Conservation (phyloP, 805 yeast species). For the Metschnikowia kofuensis region DNA sequence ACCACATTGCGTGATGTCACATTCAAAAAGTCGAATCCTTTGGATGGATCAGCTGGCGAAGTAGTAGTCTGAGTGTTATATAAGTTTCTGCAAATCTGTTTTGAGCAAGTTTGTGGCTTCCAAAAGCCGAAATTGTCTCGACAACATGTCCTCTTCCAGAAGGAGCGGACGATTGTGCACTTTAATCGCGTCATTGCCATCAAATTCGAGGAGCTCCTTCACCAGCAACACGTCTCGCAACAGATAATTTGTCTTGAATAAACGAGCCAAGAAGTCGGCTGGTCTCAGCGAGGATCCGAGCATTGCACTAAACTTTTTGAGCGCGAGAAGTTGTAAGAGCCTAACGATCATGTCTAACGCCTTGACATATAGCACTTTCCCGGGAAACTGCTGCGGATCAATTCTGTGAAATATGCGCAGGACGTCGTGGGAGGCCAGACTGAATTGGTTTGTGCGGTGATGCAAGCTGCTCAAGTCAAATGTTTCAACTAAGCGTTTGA, state of each 20-base stretch:
- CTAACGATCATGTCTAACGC: slow-evolving; percentile 16
- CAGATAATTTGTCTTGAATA: slow-evolving; percentile 9
- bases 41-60: no score
- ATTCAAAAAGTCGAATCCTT: no score
- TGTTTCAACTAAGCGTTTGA: slow-evolving; percentile 6
- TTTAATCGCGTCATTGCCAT: background rate
- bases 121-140: slow-evolving; percentile 8
- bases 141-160: slow-evolving; percentile 4
- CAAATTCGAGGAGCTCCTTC: slow-evolving; percentile 6
- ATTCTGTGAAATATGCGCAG: slow-evolving; percentile 8
- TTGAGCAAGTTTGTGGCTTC: slow-evolving; percentile 11
- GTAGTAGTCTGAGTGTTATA: background rate
- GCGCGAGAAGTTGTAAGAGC: slow-evolving; percentile 13
- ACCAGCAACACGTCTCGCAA: slow-evolving; percentile 10
- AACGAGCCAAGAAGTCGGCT: background rate
- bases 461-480: slow-evolving; percentile 11
- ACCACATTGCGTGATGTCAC: no score
- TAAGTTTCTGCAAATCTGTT: slow-evolving; percentile 3
- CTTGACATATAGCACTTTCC: slow-evolving; percentile 12
- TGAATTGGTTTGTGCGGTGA: slow-evolving; percentile 1
- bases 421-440: slow-evolving; percentile 8
- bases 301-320: slow-evolving; percentile 1
- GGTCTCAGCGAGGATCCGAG: slow-evolving; percentile 4
- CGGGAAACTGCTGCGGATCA: slow-evolving; percentile 13
- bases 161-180: background rate